A percentile compares a stretch with the other conserved stretches of the same genome.
Evolutionary conservation across 2,329 filamentous ascomycete species (phyloP).

Genomic region (Aspergillus arachidicola): DNA sequence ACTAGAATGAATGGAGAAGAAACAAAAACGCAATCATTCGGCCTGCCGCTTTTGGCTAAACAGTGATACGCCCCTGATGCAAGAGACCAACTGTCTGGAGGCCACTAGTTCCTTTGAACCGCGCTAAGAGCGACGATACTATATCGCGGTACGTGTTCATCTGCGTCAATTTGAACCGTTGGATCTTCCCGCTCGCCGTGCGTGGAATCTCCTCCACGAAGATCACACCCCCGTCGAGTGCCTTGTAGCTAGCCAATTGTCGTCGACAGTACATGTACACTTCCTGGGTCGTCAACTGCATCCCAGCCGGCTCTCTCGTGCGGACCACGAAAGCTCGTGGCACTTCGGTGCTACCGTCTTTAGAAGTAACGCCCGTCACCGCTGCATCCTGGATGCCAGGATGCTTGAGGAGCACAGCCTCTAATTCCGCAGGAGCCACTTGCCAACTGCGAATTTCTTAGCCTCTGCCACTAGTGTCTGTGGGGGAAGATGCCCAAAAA

Average conservation of each 20-base stretch:
- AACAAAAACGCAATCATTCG: background rate
- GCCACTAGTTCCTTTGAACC: conserved; percentile 25
- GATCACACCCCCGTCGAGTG: conserved; percentile 49
- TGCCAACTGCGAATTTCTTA: conserved; percentile 41
- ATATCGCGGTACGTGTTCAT: conserved; percentile 44
- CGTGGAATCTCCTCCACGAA: conserved; percentile 54
- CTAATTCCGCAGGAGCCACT: conserved; percentile 53
- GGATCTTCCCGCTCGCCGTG: conserved; percentile 54
- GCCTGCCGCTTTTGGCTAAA: conserved; percentile 13
- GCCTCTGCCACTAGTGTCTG: background rate
- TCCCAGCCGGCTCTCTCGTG: conserved; percentile 21
- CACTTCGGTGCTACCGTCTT: conserved; percentile 37
- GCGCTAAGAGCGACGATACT: conserved; percentile 33
- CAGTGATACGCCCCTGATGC: conserved; percentile 26
- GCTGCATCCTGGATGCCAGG: conserved; percentile 49
- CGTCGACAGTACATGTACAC: conserved; percentile 46
- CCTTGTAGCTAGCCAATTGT: conserved; percentile 53
- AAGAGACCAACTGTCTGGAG: conserved; percentile 25
- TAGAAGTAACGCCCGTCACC: conserved; percentile 47
- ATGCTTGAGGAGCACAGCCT: conserved; percentile 48
- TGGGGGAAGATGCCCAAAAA: background rate
- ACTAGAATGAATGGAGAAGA: background rate
- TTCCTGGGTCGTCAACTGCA: conserved; percentile 40
- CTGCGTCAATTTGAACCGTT: conserved; percentile 43
- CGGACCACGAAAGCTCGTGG: conserved; percentile 53